Conservation (phyloP, 768 basidiomycete genomes). For the Grammothele lineata region DNA sequence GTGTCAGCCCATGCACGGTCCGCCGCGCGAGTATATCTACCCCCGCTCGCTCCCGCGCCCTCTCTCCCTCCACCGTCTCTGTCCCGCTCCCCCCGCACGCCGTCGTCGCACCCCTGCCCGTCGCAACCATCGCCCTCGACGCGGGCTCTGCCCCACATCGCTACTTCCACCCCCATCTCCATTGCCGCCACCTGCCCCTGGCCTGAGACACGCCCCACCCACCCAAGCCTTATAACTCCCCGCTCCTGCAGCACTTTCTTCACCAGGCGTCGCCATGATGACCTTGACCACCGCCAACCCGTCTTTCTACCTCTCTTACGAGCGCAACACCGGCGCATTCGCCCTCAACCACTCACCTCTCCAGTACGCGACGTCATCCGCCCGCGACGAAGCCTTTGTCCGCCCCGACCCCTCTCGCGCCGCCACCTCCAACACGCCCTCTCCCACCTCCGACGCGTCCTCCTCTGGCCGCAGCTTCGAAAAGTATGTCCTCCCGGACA, state of each 20-base stretch:
- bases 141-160: neutral
- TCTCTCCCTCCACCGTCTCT: constrained; percentile 1
- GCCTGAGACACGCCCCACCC: constrained; percentile 1
- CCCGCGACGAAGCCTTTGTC: constrained; percentile 28
- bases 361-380: constrained; percentile 34
- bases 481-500: constrained; percentile 16
- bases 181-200: neutral
- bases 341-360: constrained; percentile 21
- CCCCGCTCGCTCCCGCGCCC: neutral
- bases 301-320: constrained; percentile 1
- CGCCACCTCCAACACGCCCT: constrained; percentile 22
- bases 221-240: constrained; percentile 4
- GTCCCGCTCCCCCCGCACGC: neutral
- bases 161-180: constrained; percentile 1
- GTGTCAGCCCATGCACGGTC: constrained; percentile 13
- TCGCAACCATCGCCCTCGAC: constrained; percentile 1
- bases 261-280: constrained; percentile 2
- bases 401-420: constrained; percentile 20
- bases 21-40: constrained; percentile 9
- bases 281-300: neutral
- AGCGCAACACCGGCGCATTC: constrained; percentile 13
- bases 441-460: constrained; percentile 17
- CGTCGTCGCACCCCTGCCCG: constrained; percentile 6
- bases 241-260: neutral
- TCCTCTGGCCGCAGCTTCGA: constrained; percentile 16